phyloP scores from a whole-genome alignment of 1,139 yeast species.

The Suhomyces bribrorum region DNA sequence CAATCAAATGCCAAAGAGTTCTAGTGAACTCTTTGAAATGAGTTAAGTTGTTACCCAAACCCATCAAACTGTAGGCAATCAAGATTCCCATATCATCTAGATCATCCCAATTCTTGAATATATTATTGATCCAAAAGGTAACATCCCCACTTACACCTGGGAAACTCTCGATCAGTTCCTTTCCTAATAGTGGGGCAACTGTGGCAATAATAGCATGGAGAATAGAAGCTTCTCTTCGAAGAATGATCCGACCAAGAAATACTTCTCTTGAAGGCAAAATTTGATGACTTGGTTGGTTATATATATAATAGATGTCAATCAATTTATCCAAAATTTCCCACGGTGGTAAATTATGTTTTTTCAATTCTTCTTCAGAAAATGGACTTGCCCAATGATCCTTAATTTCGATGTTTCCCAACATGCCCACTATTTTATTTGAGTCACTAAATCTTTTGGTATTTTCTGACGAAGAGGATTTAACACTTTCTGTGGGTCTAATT shows the following conservation, averaged over 20 bases:
- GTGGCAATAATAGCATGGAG: constrained; percentile 50
- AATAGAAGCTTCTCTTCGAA: constrained; percentile 40
- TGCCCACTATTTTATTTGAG: not conserved
- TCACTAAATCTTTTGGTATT: not conserved
- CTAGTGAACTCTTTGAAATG: constrained; percentile 12
- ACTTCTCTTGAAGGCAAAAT: constrained; percentile 44
- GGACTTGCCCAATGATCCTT: not conserved
- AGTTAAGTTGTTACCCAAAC: constrained; percentile 16
- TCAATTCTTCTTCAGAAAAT: constrained; percentile 10
- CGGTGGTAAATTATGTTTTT: constrained; percentile 43
- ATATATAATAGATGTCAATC: constrained; percentile 50
- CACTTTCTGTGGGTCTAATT: not conserved
- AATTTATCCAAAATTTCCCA: constrained; percentile 37
- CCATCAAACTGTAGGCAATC: constrained; percentile 22
- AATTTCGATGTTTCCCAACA: not conserved
- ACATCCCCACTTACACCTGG: constrained; percentile 28
- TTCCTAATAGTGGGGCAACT: constrained; percentile 32
- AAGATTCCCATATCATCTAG: constrained; percentile 31
- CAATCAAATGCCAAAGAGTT: constrained; percentile 27
- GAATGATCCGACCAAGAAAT: constrained; percentile 34
- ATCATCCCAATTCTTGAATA: constrained; percentile 36
- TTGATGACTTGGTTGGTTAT: constrained; percentile 47
- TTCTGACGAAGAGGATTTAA: not conserved
- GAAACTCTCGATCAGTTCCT: constrained; percentile 9
- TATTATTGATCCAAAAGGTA: constrained; percentile 41